Evolutionary conservation across 1,284 basidiomycete genomes (phyloP).

Genomic region (Cystobasidiaceae sp.): DNA sequence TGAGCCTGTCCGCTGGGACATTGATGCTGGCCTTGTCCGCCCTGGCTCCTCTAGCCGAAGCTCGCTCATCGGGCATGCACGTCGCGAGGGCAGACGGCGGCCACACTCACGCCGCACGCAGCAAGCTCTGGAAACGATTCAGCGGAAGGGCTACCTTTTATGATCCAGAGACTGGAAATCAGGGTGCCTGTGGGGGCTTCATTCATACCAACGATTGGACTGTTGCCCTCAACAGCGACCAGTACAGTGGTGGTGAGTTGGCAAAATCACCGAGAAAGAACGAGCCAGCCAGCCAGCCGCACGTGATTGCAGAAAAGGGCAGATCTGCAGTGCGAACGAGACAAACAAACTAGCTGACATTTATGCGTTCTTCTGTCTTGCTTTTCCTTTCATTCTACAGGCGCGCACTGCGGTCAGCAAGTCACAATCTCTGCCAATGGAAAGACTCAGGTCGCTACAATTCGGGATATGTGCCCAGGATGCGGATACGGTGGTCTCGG

Average conservation of each 20-base stretch:
- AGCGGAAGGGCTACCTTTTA: conserved; percentile 3
- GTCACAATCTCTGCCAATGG: background rate
- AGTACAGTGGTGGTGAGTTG: conserved; percentile 1
- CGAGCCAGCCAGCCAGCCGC: no score
- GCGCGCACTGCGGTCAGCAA: conserved; percentile 2
- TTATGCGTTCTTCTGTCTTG: background rate
- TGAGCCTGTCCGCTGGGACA: background rate
- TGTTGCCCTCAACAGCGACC: conserved; percentile 15
- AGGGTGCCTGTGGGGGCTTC: conserved; percentile 19
- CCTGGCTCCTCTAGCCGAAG: background rate
- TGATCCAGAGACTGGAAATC: conserved; percentile 9
- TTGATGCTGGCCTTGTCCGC: background rate
- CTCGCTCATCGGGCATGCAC: background rate
- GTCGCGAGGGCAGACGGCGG: background rate
- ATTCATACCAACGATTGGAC: conserved; percentile 5
- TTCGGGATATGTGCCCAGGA: background rate
- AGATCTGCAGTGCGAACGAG: no score
- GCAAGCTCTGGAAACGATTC: conserved; percentile 15
- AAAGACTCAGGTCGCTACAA: background rate
- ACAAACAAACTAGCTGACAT: background rate
- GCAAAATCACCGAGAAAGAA: no score
- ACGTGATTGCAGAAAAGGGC: no score
- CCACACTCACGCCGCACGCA: background rate
- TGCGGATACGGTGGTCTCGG: conserved; percentile 24
- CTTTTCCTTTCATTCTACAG: background rate